Base-by-base conservation (phyloP, 2,329 filamentous ascomycete genomes). In the Scopulariopsis brevicaulis region DNA sequence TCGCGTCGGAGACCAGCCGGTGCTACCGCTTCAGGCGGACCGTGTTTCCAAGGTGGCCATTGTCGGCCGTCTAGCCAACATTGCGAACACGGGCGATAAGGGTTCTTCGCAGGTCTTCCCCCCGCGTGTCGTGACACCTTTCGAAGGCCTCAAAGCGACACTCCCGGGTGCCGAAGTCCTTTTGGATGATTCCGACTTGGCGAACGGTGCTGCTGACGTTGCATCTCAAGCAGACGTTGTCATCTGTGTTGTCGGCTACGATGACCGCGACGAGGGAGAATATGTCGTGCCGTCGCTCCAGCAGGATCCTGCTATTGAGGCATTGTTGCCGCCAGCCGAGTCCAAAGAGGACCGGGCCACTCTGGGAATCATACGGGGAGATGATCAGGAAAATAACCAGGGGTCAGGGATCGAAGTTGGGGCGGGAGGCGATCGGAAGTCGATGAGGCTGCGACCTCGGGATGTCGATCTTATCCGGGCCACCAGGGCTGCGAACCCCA, bases 191-290 rank as follows among this genome's bases (percentile, higher is more conserved):
- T 37, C 64, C 3, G 57, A 63, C 48, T 57, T 56, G 4, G 53
- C 24, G 5, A 14, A 35, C 2, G 11, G 54, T 0, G 15, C 55
- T 12, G 55, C 63, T 1, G n/a, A 35, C 0, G 53, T 59, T 11
- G 59, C 62, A 1, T 34, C 54, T 1, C 40, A 32, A 3, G 57
- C 55, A 6, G 58, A 64, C 18, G 59, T 58, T 3, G 63, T 48
- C 3, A 46, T 63, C 12, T 59, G 60, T 4, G 32, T 64, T 18
- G 62, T 63, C 1, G 63, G 63, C 15, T 65, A 65, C 43, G 59
- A 62, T 48, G 57, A 46, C 10, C 8, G 35, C 0, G 62, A 64
- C 32, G 63, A 64, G 53, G 63, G 63, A 4, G 63, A 64, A 50
- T 63, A 55, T 43, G 58, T 58, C 8, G 58, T 56, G 4, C 63